phyloP scores from a whole-genome alignment of 345 rosid genomes.

The Schrenkiella parvula region DNA sequence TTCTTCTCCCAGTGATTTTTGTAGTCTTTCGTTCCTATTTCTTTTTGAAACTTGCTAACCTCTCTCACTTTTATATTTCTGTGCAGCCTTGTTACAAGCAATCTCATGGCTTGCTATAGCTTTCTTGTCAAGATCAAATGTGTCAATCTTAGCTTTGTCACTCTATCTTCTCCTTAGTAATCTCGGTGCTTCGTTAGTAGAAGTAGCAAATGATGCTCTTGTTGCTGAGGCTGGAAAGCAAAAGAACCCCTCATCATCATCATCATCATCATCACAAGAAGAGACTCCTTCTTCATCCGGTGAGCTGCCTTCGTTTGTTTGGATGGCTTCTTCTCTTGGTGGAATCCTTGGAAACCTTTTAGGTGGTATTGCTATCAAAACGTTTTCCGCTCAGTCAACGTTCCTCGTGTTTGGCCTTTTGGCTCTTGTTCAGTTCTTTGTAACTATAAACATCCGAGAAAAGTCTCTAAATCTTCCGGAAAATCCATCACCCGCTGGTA shows the following conservation, averaged over 20 bases:
- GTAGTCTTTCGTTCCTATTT: background rate
- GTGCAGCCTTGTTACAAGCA: slow-evolving; percentile 82
- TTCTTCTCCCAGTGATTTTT: background rate
- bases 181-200: slow-evolving; percentile 82
- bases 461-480: slow-evolving; percentile 60
- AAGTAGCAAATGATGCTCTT: slow-evolving; percentile 95
- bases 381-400: slow-evolving; percentile 43
- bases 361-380: slow-evolving; percentile 60
- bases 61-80: background rate
- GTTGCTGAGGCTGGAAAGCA: slow-evolving; percentile 74
- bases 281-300: slow-evolving; percentile 28
- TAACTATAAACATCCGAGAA: slow-evolving; percentile 55
- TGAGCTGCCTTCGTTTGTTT: slow-evolving; percentile 79
- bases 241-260: background rate
- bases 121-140: slow-evolving; percentile 51
- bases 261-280: background rate
- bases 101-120: slow-evolving; percentile 75
- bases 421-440: slow-evolving; percentile 50
- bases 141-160: slow-evolving; percentile 49
- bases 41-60: background rate
- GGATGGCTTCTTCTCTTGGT: slow-evolving; percentile 78
- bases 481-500: slow-evolving; percentile 45
- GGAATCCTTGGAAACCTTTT: slow-evolving; percentile 83
- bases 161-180: slow-evolving; percentile 72
- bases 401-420: slow-evolving; percentile 57